A percentile compares a stretch with the other conserved stretches of the same genome.
These are phyloP conservation scores for Boeremia lycopersici DNA, from an alignment of 2,329 filamentous ascomycete genomes.

Conservation along the genomic window DNA sequence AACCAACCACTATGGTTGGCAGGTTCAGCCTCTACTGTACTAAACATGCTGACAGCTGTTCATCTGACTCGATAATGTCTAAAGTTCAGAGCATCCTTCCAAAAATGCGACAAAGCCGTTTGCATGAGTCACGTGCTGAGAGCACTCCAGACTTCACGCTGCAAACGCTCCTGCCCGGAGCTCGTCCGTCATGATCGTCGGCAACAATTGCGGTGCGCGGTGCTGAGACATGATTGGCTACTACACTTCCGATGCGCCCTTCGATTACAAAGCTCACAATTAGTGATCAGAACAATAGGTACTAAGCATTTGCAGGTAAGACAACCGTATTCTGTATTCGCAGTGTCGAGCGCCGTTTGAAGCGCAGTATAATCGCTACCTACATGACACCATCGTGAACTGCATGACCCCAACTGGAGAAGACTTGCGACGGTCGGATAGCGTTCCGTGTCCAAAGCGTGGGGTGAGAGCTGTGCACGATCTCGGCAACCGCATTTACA, in stretches of 20 bases:
- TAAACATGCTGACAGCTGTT: not conserved
- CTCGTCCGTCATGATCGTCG: constrained; percentile 7
- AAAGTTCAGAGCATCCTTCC: not conserved
- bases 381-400: not conserved
- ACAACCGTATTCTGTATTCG: not conserved
- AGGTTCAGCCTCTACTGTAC: not conserved
- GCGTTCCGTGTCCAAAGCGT: constrained; percentile 6
- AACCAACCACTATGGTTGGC: not conserved
- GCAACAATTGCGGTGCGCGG: not conserved
- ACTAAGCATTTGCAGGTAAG: not conserved
- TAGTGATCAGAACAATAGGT: constrained; percentile 12
- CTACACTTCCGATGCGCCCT: not conserved
- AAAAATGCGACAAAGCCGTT: not conserved
- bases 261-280: constrained; percentile 13
- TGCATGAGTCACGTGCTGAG: constrained; percentile 7
- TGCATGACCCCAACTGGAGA: not conserved
- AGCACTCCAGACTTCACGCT: constrained; percentile 2
- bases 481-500: constrained; percentile 13
- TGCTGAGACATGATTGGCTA: constrained; percentile 11
- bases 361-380: constrained; percentile 1
- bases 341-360: not conserved
- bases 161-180: constrained; percentile 10
- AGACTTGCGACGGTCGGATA: constrained; percentile 5
- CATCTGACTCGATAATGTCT: not conserved
- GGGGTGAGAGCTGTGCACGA: constrained; percentile 11